Base-by-base conservation (phyloP, 2,329 filamentous ascomycete genomes). In the Diaporthe eres region DNA sequence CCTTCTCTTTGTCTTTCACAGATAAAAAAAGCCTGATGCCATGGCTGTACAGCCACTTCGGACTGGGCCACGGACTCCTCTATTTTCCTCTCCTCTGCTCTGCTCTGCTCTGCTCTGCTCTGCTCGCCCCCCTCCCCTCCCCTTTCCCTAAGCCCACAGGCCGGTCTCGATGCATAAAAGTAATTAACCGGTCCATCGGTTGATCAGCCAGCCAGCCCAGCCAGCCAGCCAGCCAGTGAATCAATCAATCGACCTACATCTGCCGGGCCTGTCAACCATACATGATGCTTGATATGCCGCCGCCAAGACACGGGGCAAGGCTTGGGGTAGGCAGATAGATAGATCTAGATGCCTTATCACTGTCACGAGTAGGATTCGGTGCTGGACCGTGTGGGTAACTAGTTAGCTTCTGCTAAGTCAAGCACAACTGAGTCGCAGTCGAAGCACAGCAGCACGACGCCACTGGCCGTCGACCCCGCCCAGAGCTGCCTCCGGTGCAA, bases 31-130 rank as follows among this genome's bases (percentile, higher is more conserved):
- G 65, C 47, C 65, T 53, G 65, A 39, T 53, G 47, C 31, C 47
- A 53, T 68, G 15, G 44, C 47, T 53, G 3, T 51, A 37, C 31
- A 51, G 42, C 63, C 47, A 39, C 65, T 28, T 15, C n/a, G 60
- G 60, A 44, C n/a, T 42, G 58, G 60, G 60, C 34, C 34, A 61
- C 39, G 8, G 37, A 63, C 60, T 63, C n/a, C 34, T 63, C 57
- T 60, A 31, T 31, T 34, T 10, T 34, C 25, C 49, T 44, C 13
- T 31, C 6, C 25, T 25, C 25, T 25, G 25, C 57, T 39, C 10
- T 15, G 4, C 57, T 39, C 57, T 25, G 5, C 58, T 15, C 58
- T n/a, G 3, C 37, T 39, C 37, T 39, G 37, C 9, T 39, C 37
- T 39, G 37, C 37, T 39, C 37, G 37, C 37, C 10, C 7, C n/a